Conservation (phyloP, 305 asterid species). For the Fraxinus sp. region DNA sequence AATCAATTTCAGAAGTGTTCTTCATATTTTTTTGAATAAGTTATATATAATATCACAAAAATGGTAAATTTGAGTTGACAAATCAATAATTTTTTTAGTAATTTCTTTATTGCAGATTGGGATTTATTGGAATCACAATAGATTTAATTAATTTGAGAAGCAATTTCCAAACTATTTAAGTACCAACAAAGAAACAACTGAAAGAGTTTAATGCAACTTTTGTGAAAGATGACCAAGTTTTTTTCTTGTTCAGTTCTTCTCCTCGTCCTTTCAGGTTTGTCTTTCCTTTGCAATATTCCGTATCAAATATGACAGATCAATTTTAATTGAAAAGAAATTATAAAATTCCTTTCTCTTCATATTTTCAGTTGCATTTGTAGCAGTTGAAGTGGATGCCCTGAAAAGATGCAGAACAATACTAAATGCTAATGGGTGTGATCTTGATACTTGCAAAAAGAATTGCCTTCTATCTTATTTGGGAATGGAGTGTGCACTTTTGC, state of each 20-base stretch:
- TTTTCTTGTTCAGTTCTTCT: background rate
- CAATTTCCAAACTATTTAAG: background rate
- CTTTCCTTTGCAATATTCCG: background rate
- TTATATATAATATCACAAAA: background rate
- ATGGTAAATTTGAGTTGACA: background rate
- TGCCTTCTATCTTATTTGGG: slow-evolving; percentile 6
- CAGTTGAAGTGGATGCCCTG: slow-evolving; percentile 5
- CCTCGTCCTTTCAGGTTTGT: background rate
- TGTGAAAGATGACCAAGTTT: background rate
- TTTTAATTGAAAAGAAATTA: background rate
- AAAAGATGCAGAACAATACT: background rate
- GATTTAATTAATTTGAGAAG: background rate
- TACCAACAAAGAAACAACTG: background rate
- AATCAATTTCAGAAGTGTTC: background rate
- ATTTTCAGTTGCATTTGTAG: background rate
- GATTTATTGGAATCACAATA: background rate
- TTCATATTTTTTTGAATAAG: background rate
- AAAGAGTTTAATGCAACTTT: background rate
- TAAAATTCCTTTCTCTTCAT: background rate
- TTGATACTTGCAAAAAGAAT: background rate
- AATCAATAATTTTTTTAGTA: background rate
- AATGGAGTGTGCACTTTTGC: slow-evolving; percentile 13
- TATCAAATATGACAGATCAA: background rate
- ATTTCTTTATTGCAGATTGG: background rate
- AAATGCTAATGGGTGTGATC: background rate